Base-by-base conservation (phyloP, 768 basidiomycete genomes). In the Pleurotus ostreatus region DNA sequence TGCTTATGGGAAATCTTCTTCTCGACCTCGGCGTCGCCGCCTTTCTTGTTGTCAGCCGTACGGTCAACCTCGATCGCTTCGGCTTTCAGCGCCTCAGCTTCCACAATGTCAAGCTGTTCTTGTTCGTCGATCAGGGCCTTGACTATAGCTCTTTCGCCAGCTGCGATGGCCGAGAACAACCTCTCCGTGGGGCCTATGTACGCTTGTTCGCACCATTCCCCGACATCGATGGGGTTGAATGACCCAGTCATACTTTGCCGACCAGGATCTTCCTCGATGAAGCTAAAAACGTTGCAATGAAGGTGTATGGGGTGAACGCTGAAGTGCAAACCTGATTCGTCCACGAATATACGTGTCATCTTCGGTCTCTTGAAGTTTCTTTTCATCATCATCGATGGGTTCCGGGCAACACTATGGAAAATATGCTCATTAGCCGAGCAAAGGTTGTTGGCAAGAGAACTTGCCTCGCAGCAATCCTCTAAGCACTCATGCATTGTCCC, bases 181-280 rank as follows among this genome's bases (percentile, higher is more conserved):
- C 76, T 74, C 55, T 81, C 78, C 0, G 76, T 74, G 12, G 73
- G 74, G 9, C 78, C 80, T 58, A 84, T 74, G 64, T 85, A 87
- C 7, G 80, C 83, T 59, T 83, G 79, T 34, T 74, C 81, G 56
- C 77, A 76, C 85, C 84, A 87, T 72, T 85, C 83, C 9, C 82
- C 83, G 11, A 77, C 80, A 58, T 87, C 83, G 62, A 85, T 85
- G 0, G 84, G 84, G 53, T 83, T 80, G 72, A 86, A 86, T 62
- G 80, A 81, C 1, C 84, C 84, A 0, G 83, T 78, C 40, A 85
- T 78, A 39, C 69, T 78, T 63, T 86, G 84, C 8, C 83, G 80
- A 0, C 83, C 82, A 2, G 83, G 83, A 58, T 85, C 77, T 52
- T 84, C 80, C 60, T 80, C 66, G 16, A 85, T 79, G 65, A 84